Conservation (phyloP, 2,329 filamentous ascomycete genomes). For the Neonectria magnoliae region DNA sequence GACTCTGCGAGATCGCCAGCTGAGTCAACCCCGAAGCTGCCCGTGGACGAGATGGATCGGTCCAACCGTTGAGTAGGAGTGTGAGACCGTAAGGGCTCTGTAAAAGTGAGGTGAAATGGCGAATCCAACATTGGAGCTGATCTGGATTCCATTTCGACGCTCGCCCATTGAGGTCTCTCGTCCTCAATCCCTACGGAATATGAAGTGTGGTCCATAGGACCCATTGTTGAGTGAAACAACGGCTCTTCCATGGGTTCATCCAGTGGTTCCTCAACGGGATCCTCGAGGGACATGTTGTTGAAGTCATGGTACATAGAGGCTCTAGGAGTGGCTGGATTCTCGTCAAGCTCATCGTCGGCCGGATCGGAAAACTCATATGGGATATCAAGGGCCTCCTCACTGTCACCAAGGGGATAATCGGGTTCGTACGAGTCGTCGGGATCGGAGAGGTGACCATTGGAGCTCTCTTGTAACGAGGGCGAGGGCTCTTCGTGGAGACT, state of each 20-base stretch:
- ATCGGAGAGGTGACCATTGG: conserved; percentile 37
- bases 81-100: conserved; percentile 12
- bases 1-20: conserved; percentile 69
- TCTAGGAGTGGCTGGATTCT: conserved; percentile 61
- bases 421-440: conserved; percentile 34
- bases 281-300: conserved; percentile 37
- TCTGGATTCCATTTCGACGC: conserved; percentile 30
- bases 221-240: conserved; percentile 44
- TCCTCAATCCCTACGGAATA: conserved; percentile 34
- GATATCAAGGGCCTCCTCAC: conserved; percentile 66
- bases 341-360: conserved; percentile 49
- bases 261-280: conserved; percentile 39
- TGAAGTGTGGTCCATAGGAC: conserved; percentile 23
- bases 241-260: conserved; percentile 37
- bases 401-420: conserved; percentile 54
- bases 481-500: conserved; percentile 41
- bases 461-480: conserved; percentile 40
- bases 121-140: conserved; percentile 34
- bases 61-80: conserved; percentile 24
- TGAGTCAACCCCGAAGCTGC: conserved; percentile 28
- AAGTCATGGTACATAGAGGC: conserved; percentile 59
- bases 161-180: conserved; percentile 34
- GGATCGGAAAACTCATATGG: conserved; percentile 61
- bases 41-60: conserved; percentile 26
- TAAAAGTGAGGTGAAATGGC: conserved; percentile 31